Evolutionary conservation across 345 rosid species (phyloP), one percentile per base, ranked within the genome.

Genomic region (Ricinus communis): DNA sequence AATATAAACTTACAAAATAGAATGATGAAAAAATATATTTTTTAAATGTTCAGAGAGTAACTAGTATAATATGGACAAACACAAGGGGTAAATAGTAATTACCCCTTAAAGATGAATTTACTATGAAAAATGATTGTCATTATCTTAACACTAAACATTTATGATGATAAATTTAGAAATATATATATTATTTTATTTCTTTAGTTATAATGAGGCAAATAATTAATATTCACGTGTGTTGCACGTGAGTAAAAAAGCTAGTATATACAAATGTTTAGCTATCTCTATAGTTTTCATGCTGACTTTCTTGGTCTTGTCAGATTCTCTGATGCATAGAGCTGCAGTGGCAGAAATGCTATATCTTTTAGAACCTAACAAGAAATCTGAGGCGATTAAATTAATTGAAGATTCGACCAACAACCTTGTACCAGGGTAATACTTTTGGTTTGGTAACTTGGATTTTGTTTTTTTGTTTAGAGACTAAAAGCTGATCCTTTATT

Each of bases 311-410:
- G 1, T 74, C 12, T 71, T 24, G 54, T 43, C 88, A 93, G 98
- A 79, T 83, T 93, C 97, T 45, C 86, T 93, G 86, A 85, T 87
- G 91, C 98, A 93, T 82, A 93, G 93, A 79, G 93, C 90, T 46
- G 98, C 98, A 52, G 93, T 80, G 65, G 96, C 98, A 21, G 98
- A 93, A 86, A 91, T 91, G 93, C 64, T 91, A 54, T 75, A 56
- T 74, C 72, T 86, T 59, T 84, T 93, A 74, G 93, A 91, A 74
- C 86, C 93, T 47, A 81, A 69, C 79, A 89, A 84, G 80, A 87
- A 87, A 82, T 62, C 78, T 5, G 93, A 88, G 75, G 97, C 98
- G 74, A 56, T 87, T 79, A 85, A 82, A 69, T 79, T 89, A 73
- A 86, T 91, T 76, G 98, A 93, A 80, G 93, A 89, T 75, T 88